phyloP scores from a whole-genome alignment of 495 filamentous ascomycete genomes.

The Tuber microsphaerosporum region DNA sequence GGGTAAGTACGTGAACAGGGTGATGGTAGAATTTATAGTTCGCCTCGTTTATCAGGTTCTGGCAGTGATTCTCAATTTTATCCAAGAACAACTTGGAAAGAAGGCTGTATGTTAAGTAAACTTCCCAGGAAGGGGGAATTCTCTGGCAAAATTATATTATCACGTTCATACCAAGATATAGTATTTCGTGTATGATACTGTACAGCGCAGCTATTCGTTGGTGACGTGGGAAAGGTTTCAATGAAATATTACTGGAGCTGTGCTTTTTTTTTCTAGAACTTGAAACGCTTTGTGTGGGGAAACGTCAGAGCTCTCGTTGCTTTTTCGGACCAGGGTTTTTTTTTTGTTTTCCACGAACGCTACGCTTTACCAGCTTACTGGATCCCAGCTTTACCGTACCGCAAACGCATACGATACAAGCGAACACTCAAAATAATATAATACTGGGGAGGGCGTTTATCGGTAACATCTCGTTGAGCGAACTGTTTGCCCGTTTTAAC shows the following conservation, averaged over 20 bases:
- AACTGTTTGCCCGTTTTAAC: not conserved
- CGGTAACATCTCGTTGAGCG: not conserved
- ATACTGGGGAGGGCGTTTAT: not conserved
- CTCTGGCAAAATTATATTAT: not conserved
- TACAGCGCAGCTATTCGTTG: not conserved
- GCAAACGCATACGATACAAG: not conserved
- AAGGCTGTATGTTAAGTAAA: not conserved
- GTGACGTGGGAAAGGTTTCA: not conserved
- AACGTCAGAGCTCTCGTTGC: slow-evolving; percentile 1
- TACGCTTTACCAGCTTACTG: not conserved
- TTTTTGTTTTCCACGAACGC: not conserved
- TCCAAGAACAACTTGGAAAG: not conserved
- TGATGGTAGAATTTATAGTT: not conserved
- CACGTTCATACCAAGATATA: not conserved
- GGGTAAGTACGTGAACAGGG: not conserved
- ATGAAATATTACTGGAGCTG: not conserved
- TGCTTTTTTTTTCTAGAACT: not conserved
- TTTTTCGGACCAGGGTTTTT: not conserved
- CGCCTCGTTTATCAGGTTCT: not conserved
- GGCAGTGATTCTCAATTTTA: not conserved
- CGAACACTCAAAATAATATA: not conserved
- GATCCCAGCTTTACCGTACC: not conserved
- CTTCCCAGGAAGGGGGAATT: not conserved
- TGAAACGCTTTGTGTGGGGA: not conserved
- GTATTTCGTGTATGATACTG: not conserved